A percentile compares a stretch with the other conserved stretches of the same genome.
These are phyloP conservation scores for Euclidium syriacum DNA, from an alignment of 345 rosid species.

Conservation along the genomic window DNA sequence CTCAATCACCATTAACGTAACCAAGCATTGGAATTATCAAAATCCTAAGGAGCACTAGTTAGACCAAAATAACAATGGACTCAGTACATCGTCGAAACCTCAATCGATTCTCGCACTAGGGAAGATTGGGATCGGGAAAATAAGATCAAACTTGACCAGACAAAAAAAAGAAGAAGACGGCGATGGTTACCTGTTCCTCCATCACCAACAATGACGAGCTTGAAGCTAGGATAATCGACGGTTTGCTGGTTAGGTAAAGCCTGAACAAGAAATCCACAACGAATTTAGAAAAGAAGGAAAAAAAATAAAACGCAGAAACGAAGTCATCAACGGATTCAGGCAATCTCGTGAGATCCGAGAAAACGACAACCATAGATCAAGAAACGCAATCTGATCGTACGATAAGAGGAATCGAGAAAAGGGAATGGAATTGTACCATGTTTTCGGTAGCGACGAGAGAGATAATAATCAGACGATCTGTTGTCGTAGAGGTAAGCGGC, in stretches of 20 bases:
- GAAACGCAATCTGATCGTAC: neutral
- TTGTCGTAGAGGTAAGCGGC: neutral
- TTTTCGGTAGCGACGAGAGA: neutral
- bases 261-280: conserved; percentile 21
- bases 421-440: conserved; percentile 7
- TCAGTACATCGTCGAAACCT: neutral
- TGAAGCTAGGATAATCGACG: conserved; percentile 75
- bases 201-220: conserved; percentile 93
- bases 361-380: neutral
- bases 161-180: neutral
- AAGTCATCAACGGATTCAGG: neutral
- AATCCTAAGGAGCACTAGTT: neutral
- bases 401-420: neutral
- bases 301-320: neutral
- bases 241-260: conserved; percentile 70
- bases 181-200: conserved; percentile 70
- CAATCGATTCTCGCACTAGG: neutral
- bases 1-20: neutral
- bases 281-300: neutral
- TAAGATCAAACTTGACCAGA: neutral
- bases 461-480: neutral
- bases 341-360: conserved; percentile 1
- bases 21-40: neutral
- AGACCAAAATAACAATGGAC: neutral
- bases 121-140: neutral